Conservation (phyloP, 2,329 filamentous ascomycete species). For the Didymellaceae sp. region DNA sequence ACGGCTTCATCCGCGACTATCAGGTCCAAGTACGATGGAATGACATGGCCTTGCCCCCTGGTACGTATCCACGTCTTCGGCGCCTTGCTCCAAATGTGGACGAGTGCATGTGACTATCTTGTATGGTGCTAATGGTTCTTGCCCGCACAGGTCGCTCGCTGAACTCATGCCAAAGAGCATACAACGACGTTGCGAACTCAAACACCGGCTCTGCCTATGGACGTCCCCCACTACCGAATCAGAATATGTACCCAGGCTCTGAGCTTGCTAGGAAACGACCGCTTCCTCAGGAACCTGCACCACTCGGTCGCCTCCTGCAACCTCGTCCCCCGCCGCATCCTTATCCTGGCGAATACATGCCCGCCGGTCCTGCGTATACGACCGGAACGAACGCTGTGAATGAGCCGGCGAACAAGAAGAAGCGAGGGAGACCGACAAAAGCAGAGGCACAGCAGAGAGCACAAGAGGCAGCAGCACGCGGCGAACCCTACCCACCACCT, state of each 20-base stretch:
- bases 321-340: slow-evolving; percentile 52
- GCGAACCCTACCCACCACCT: slow-evolving; percentile 49
- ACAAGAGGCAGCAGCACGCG: slow-evolving; percentile 49
- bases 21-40: slow-evolving; percentile 57
- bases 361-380: slow-evolving; percentile 37
- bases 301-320: slow-evolving; percentile 53
- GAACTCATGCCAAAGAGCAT: slow-evolving; percentile 47
- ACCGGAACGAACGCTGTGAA: slow-evolving; percentile 37
- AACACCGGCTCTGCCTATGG: slow-evolving; percentile 37
- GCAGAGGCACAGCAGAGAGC: slow-evolving; percentile 55
- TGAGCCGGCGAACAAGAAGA: slow-evolving; percentile 53
- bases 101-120: not conserved
- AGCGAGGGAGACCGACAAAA: slow-evolving; percentile 57
- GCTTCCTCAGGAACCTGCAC: slow-evolving; percentile 40
- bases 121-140: slow-evolving; percentile 18
- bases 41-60: slow-evolving; percentile 57
- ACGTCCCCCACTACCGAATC: slow-evolving; percentile 38
- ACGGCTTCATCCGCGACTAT: slow-evolving; percentile 53
- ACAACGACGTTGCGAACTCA: slow-evolving; percentile 36
- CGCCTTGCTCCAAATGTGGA: not conserved
- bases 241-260: slow-evolving; percentile 41
- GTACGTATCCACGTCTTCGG: slow-evolving; percentile 45
- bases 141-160: slow-evolving; percentile 43
- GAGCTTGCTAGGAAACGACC: slow-evolving; percentile 48
- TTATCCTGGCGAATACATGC: slow-evolving; percentile 41